phyloP scores from a whole-genome alignment of 768 basidiomycete genomes.

The Gloeostereum incarnatum region DNA sequence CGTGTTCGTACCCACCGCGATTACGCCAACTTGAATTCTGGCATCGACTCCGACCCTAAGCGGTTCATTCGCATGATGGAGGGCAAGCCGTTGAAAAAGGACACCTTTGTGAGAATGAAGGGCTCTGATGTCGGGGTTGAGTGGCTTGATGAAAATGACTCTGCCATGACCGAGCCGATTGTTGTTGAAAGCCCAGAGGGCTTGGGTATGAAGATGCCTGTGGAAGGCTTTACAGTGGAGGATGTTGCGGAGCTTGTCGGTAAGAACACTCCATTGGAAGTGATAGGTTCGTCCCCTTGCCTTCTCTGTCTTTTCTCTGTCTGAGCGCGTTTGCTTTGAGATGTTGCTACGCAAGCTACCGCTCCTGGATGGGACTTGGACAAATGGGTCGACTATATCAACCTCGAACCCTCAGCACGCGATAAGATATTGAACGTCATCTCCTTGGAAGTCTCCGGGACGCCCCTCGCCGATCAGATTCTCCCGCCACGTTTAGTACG shows the following conservation, averaged over 20 bases:
- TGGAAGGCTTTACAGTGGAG: conserved; percentile 56
- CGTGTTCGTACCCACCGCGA: conserved; percentile 68
- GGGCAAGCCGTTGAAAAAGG: conserved; percentile 50
- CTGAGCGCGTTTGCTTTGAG: conserved; percentile 22
- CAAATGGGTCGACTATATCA: conserved; percentile 87
- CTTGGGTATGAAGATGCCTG: conserved; percentile 88
- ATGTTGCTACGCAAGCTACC: conserved; percentile 84
- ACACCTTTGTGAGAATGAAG: conserved; percentile 58
- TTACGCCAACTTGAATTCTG: conserved; percentile 70
- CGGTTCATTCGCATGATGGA: conserved; percentile 67
- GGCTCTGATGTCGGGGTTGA: conserved; percentile 58
- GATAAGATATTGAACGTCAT: conserved; percentile 95
- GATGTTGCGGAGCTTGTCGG: conserved; percentile 80
- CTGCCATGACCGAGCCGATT: conserved; percentile 76
- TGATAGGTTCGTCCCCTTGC: conserved; percentile 58
- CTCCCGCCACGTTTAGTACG: conserved; percentile 76
- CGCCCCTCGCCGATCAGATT: conserved; percentile 68
- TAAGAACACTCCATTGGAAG: conserved; percentile 72
- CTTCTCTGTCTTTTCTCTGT: conserved; percentile 1
- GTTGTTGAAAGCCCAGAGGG: conserved; percentile 72
- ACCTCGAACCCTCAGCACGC: conserved; percentile 51
- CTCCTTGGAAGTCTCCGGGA: conserved; percentile 87
- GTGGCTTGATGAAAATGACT: conserved; percentile 68
- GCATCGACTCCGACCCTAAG: conserved; percentile 50
- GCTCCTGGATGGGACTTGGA: conserved; percentile 83